phyloP scores from a whole-genome alignment of 2,329 filamentous ascomycete genomes.

The Ophiobolus disseminans region DNA sequence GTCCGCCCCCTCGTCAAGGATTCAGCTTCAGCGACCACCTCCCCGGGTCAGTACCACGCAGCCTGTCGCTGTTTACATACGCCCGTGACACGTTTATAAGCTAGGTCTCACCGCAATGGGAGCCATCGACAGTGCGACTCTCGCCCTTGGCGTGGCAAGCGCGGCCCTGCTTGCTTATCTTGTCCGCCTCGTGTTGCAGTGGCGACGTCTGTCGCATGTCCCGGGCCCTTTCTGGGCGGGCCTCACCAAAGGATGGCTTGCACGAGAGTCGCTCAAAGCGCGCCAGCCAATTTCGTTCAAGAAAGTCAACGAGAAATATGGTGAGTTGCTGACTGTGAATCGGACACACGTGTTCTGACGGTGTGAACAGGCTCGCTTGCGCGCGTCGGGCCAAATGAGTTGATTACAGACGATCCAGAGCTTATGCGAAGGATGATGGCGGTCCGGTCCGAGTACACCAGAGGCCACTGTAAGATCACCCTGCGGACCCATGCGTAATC shows the following conservation, averaged over 20 bases:
- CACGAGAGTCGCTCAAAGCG: constrained; percentile 20
- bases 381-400: constrained; percentile 55
- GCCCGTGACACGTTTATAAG: constrained; percentile 4
- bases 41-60: constrained; percentile 2
- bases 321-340: constrained; percentile 1
- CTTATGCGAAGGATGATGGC: constrained; percentile 55
- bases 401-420: constrained; percentile 57
- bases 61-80: not conserved
- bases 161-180: constrained; percentile 14
- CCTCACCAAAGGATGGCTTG: constrained; percentile 26
- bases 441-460: constrained; percentile 46
- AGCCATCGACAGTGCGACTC: not conserved
- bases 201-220: constrained; percentile 31
- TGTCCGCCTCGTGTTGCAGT: constrained; percentile 13
- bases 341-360: not conserved
- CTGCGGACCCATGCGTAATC: not conserved
- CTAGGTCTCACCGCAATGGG: constrained; percentile 7
- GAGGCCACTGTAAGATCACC: constrained; percentile 34
- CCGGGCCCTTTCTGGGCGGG: constrained; percentile 28
- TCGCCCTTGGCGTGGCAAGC: constrained; percentile 13
- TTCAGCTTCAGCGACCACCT: not conserved
- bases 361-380: constrained; percentile 33
- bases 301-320: constrained; percentile 23
- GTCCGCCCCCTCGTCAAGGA: not conserved
- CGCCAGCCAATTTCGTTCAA: constrained; percentile 18